These are phyloP conservation scores for Rutstroemia sp. DNA, from an alignment of 2,329 filamentous ascomycete genomes.

Conservation along the genomic window DNA sequence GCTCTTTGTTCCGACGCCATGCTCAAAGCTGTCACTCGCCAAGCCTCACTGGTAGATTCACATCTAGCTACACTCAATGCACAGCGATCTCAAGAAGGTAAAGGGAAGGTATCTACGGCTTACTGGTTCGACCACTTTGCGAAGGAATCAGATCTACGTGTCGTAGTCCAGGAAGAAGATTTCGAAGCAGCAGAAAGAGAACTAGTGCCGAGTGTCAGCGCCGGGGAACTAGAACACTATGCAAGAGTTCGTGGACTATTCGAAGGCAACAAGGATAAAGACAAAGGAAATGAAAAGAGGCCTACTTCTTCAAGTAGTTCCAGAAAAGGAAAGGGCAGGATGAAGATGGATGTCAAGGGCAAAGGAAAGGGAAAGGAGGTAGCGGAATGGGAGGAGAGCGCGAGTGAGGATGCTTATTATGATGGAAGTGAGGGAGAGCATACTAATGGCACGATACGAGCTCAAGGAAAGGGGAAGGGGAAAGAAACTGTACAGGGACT, in stretches of 20 bases:
- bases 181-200: conserved; percentile 76
- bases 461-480: conserved; percentile 42
- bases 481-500: conserved; percentile 38
- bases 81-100: conserved; percentile 24
- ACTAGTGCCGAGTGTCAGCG: conserved; percentile 87
- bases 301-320: conserved; percentile 9
- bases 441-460: conserved; percentile 2
- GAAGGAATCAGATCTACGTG: conserved; percentile 71
- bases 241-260: conserved; percentile 76
- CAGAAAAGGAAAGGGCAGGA: conserved; percentile 21
- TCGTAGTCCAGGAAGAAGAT: conserved; percentile 84
- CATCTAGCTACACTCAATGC: conserved; percentile 68
- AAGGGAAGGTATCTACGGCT: conserved; percentile 59
- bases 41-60: conserved; percentile 73
- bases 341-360: conserved; percentile 11
- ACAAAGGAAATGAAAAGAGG: conserved; percentile 3
- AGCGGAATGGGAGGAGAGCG: conserved; percentile 29
- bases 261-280: conserved; percentile 51
- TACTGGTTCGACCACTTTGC: conserved; percentile 95
- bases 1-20: conserved; percentile 96
- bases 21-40: conserved; percentile 94
- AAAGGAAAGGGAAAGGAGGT: conserved; percentile 33
- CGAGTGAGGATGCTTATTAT: conserved; percentile 23
- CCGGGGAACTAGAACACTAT: conserved; percentile 87
- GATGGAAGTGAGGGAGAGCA: conserved; percentile 9